phyloP scores from a whole-genome alignment of 2,329 filamentous ascomycete species.

The Pseudogymnoascus sp. region DNA sequence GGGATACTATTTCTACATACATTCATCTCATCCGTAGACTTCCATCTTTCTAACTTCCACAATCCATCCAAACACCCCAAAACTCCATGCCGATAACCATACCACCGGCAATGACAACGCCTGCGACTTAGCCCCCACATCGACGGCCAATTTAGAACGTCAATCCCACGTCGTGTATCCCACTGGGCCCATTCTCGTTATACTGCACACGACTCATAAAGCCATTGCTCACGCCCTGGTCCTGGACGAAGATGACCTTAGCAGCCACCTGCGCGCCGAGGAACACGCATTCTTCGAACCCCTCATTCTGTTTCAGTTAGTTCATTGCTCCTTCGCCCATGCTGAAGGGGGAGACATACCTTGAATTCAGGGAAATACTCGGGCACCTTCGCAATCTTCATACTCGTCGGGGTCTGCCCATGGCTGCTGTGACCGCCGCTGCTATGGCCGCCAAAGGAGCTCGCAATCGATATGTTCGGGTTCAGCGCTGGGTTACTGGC shows the following conservation, averaged over 20 bases:
- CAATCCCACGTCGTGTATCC: constrained; percentile 21
- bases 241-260: constrained; percentile 62
- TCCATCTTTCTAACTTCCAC: neutral
- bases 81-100: constrained; percentile 8
- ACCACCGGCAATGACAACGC: constrained; percentile 6
- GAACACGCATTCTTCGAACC: constrained; percentile 55
- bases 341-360: constrained; percentile 27
- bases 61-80: neutral
- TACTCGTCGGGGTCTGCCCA: constrained; percentile 59
- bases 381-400: constrained; percentile 57
- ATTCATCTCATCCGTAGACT: constrained; percentile 5
- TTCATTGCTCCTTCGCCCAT: neutral
- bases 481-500: constrained; percentile 34
- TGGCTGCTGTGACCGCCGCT: constrained; percentile 53
- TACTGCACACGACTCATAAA: constrained; percentile 51
- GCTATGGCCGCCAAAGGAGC: constrained; percentile 23
- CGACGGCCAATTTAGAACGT: neutral
- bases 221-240: constrained; percentile 53
- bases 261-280: constrained; percentile 65
- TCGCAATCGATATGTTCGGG: constrained; percentile 31
- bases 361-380: constrained; percentile 72
- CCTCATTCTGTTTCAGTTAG: constrained; percentile 15
- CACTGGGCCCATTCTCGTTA: constrained; percentile 28
- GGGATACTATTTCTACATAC: constrained; percentile 8
- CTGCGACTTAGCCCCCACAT: neutral